These are phyloP conservation scores for Epithele typhae DNA, from an alignment of 768 basidiomycete genomes.

Conservation along the genomic window DNA sequence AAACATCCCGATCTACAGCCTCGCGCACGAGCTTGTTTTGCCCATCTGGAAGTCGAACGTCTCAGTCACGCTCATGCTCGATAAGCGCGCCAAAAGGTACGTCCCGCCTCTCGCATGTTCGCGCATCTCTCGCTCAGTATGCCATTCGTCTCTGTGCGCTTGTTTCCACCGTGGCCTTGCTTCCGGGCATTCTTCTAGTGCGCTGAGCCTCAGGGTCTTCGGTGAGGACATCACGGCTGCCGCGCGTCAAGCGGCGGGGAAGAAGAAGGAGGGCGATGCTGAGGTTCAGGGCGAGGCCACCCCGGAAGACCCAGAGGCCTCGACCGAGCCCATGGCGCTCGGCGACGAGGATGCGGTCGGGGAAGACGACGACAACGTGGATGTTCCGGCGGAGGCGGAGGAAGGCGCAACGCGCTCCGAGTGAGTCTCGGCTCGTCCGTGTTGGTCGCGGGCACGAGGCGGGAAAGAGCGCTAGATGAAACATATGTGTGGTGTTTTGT, in stretches of 20 bases:
- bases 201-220: conserved; percentile 81
- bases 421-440: no score
- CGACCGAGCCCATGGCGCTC: not conserved
- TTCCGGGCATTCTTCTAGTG: conserved; percentile 40
- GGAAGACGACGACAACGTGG: not conserved
- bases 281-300: conserved; percentile 1
- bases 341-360: not conserved
- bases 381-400: not conserved
- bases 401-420: no score
- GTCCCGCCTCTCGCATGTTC: not conserved
- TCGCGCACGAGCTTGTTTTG: conserved; percentile 79
- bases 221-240: conserved; percentile 68
- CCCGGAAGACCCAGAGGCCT: not conserved
- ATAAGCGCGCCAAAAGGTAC: conserved; percentile 92
- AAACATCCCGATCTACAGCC: conserved; percentile 31
- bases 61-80: conserved; percentile 88
- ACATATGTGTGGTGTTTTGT: no score
- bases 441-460: no score
- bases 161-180: not conserved
- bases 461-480: no score
- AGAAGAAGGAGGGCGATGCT: conserved; percentile 14
- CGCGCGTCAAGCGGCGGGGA: conserved; percentile 34
- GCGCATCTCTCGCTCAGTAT: not conserved
- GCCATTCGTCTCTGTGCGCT: no score
- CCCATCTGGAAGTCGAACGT: conserved; percentile 94